phyloP scores from a whole-genome alignment of 768 basidiomycete species.

The Hericium rajendrae region DNA sequence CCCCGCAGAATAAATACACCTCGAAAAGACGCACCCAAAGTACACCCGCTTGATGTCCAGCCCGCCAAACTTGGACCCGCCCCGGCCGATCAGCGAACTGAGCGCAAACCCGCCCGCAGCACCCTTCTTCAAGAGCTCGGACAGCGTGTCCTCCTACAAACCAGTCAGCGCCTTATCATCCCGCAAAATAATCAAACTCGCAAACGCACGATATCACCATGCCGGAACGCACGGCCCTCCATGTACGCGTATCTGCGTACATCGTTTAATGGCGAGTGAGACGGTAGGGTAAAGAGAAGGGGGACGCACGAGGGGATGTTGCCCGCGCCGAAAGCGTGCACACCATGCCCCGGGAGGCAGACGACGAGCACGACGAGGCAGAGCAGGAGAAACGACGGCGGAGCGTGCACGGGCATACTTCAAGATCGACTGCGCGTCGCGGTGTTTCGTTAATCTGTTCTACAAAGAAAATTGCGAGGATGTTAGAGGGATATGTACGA shows the following conservation, averaged over 20 bases:
- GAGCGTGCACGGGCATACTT: no score
- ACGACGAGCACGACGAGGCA: conserved; percentile 38
- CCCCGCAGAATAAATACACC: background rate
- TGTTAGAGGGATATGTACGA: no score
- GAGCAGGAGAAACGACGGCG: no score
- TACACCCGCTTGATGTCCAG: conserved; percentile 81
- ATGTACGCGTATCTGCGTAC: conserved; percentile 63
- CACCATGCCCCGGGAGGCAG: conserved; percentile 46
- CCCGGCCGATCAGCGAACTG: conserved; percentile 43
- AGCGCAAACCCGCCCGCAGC: conserved; percentile 42
- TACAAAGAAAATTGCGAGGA: no score
- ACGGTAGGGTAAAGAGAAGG: no score
- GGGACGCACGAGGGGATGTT: conserved; percentile 51
- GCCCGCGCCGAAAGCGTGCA: conserved; percentile 73
- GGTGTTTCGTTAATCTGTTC: no score
- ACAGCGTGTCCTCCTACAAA: conserved; percentile 57
- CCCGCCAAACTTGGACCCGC: conserved; percentile 58
- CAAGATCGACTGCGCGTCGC: no score
- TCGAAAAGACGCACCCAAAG: conserved; percentile 47
- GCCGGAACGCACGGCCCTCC: conserved; percentile 78
- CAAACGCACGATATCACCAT: conserved; percentile 69
- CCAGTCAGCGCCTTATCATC: conserved; percentile 3
- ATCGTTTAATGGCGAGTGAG: background rate
- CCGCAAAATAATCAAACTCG: no score
- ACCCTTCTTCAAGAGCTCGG: conserved; percentile 48